Evolutionary conservation across 2,329 filamentous ascomycete genomes (phyloP), one percentile per base, ranked within the genome.

Genomic region (Coniochaeta sp.): DNA sequence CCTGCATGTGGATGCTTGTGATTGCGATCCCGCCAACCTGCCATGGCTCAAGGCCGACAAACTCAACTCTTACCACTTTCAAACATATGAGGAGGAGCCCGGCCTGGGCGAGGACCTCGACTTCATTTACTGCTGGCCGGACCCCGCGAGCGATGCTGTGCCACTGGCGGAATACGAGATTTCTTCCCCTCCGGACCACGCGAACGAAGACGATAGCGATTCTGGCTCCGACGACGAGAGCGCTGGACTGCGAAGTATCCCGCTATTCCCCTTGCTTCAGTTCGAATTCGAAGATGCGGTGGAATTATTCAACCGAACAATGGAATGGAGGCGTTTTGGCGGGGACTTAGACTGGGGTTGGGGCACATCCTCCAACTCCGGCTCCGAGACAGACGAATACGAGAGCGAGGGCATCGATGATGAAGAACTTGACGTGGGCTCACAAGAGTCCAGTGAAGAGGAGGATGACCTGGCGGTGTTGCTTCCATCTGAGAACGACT

Each of bases 81-180:
- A 62, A 3, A 64, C 61, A 1, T 64, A 63, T 7, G 60, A 70
- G 57, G 64, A 67, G 52, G 7, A 52, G 6, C 34, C 58, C 1
- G 65, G 65, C 1, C 7, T 68, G 1, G 62, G 62, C 17, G 66
- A 67, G 60, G 62, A 67, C 57, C 28, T 61, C 3, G 55, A 65
- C 34, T 58, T 47, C 24, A 17, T 69, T 8, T 74, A 66, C 59
- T 70, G 69, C 60, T 74, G 72, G 72, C 69, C 68, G 6, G 64
- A 72, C 55, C 26, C 65, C 14, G 58, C 63, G 12, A 61, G 62
- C 0, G n/a, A 63, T 24, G 57, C 52, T 2, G 62, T 59, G 12
- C 47, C 58, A 58, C 50, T 28, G 40, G 38, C 56, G 8, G 28
- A 59, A 24, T 64, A 57, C 57, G 44, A 38, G 40, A 43, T 47